A percentile compares a stretch with the other conserved stretches of the same genome.
These are phyloP conservation scores for Saturnispora zaruensis DNA, from an alignment of 805 yeast species.

Conservation along the genomic window DNA sequence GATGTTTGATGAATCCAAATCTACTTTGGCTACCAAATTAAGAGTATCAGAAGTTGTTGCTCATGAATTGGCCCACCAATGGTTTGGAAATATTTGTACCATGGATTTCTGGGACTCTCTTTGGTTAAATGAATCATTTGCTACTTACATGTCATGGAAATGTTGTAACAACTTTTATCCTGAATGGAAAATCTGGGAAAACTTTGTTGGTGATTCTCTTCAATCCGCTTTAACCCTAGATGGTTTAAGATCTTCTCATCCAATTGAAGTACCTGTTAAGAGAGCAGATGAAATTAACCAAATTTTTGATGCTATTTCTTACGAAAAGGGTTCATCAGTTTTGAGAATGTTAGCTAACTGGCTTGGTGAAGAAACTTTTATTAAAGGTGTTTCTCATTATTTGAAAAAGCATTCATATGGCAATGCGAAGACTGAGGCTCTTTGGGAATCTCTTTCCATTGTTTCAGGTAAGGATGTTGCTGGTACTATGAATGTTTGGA, in stretches of 20 bases:
- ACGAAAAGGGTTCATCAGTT: slow-evolving; percentile 72
- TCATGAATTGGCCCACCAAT: slow-evolving; percentile 89
- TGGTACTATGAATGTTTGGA: slow-evolving; percentile 64
- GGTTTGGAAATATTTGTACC: slow-evolving; percentile 87
- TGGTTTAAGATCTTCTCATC: slow-evolving; percentile 62
- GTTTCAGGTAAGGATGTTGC: slow-evolving; percentile 60
- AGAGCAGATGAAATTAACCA: slow-evolving; percentile 77
- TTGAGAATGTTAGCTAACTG: slow-evolving; percentile 68
- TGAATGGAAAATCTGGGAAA: slow-evolving; percentile 70
- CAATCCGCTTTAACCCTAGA: slow-evolving; percentile 48
- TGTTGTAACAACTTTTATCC: slow-evolving; percentile 67
- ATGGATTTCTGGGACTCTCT: slow-evolving; percentile 93
- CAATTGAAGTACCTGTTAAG: slow-evolving; percentile 78
- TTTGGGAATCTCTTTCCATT: slow-evolving; percentile 60
- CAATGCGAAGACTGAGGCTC: slow-evolving; percentile 66
- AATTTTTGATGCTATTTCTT: slow-evolving; percentile 76
- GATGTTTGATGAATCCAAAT: slow-evolving; percentile 39
- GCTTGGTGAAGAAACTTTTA: slow-evolving; percentile 61
- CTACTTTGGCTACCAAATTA: slow-evolving; percentile 47
- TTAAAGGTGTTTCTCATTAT: slow-evolving; percentile 66
- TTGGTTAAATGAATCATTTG: slow-evolving; percentile 88
- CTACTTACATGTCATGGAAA: slow-evolving; percentile 75
- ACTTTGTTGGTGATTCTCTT: slow-evolving; percentile 47
- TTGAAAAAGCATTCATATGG: slow-evolving; percentile 54
- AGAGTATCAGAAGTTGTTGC: slow-evolving; percentile 77